Base-by-base conservation (phyloP, 1,284 basidiomycete species). In the Clitocybe nebularis region DNA sequence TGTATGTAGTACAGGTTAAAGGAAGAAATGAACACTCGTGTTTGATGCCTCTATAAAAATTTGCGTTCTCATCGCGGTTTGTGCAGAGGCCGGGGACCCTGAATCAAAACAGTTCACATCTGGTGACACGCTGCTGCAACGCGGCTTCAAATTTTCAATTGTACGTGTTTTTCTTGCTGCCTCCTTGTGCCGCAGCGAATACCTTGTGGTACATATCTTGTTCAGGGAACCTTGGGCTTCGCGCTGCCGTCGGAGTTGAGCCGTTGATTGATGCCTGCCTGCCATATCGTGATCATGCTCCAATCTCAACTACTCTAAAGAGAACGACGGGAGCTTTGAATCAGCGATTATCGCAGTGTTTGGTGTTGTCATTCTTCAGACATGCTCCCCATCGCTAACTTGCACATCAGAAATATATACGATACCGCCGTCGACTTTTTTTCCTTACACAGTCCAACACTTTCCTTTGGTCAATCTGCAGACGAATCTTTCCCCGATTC, bases 391-490 rank as follows among this genome's bases (percentile, higher is more conserved):
- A 64, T 72, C 61, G 63, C 69, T 57, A 74, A 71, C 62, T 57
- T 75, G 58, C 74, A 75, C 61, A 66, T 81, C 59, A 74, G 70
- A 71, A 71, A 72, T 58, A 61, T 79, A 51, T 73, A 74, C 67
- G 66, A 75, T 58, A 69, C 71, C 35, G 76, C 78, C 44, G 68
- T 79, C 68, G 77, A 79, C 54, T 80, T 78, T 67, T 73, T 82
- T 54, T 57, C 71, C 44, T 62, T 71, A 42, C 69, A 68, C 45
- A 69, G 58, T 48, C 64, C 68, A 24, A 46, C 63, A 37, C 57
- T 59, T 39, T 57, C 62, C 11, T 51, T 51, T 28, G 22, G 56
- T n/a, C 41, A 55, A 16, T 34, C 40, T 36, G 48, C 47, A 41
- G 52, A 61, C 53, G 57, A 39, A 36, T 48, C 53, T 16, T 29